Conservation (phyloP, 2,329 filamentous ascomycete genomes). For the Mycogone perniciosa region DNA sequence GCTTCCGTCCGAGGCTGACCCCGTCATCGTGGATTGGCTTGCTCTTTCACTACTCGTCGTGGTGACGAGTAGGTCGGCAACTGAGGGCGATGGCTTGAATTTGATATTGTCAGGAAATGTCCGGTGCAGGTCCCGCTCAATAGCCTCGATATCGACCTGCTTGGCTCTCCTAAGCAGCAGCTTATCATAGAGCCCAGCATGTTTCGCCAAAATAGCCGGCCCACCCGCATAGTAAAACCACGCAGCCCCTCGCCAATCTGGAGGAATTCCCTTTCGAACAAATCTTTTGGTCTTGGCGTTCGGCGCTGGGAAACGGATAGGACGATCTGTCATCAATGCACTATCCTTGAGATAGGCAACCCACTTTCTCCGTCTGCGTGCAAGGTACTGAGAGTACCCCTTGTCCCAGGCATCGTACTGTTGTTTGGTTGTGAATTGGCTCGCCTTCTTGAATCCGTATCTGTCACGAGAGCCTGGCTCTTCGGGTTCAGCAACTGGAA, state of each 20-base stretch:
- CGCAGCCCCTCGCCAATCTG: slow-evolving; percentile 87
- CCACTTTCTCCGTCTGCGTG: slow-evolving; percentile 77
- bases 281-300: slow-evolving; percentile 83
- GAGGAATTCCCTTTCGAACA: slow-evolving; percentile 86
- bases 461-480: slow-evolving; percentile 59
- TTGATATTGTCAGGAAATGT: slow-evolving; percentile 92
- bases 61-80: slow-evolving; percentile 23
- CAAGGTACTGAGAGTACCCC: slow-evolving; percentile 68
- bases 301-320: slow-evolving; percentile 71
- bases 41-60: slow-evolving; percentile 25
- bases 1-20: slow-evolving; percentile 28
- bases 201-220: slow-evolving; percentile 67
- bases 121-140: slow-evolving; percentile 87
- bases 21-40: slow-evolving; percentile 33
- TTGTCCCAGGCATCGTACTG: slow-evolving; percentile 79
- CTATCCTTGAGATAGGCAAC: slow-evolving; percentile 67
- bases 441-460: slow-evolving; percentile 88
- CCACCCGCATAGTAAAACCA: slow-evolving; percentile 97
- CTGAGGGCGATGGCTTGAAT: slow-evolving; percentile 60
- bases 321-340: slow-evolving; percentile 63
- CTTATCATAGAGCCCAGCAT: slow-evolving; percentile 69
- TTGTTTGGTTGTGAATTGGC: slow-evolving; percentile 66
- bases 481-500: slow-evolving; percentile 33
- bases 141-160: slow-evolving; percentile 74
- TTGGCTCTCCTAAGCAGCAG: slow-evolving; percentile 60